Conservation (phyloP, 2,329 filamentous ascomycete genomes). For the Aotearoamyces nothofagi region DNA sequence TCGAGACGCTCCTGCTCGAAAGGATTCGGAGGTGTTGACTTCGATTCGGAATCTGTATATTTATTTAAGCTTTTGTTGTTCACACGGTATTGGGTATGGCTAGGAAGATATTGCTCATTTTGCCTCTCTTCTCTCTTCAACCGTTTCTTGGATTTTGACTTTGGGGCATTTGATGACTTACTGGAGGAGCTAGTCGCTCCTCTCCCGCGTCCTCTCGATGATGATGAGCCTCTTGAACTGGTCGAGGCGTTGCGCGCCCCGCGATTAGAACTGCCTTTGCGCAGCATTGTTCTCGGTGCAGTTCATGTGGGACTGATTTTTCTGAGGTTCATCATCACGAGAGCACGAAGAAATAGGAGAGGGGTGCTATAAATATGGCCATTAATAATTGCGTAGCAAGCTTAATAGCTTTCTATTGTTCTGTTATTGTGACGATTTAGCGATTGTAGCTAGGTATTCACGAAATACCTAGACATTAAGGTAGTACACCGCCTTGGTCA, state of each 20-base stretch:
- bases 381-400: no score
- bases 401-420: no score
- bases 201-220: slow-evolving; percentile 18
- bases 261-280: slow-evolving; percentile 13
- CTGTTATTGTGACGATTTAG: no score
- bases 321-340: neutral
- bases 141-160: slow-evolving; percentile 3
- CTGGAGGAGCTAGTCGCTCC: slow-evolving; percentile 18
- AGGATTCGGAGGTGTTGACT: slow-evolving; percentile 7
- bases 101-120: no score
- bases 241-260: slow-evolving; percentile 11
- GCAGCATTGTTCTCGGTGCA: slow-evolving; percentile 16
- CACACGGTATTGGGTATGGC: no score
- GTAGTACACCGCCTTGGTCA: no score
- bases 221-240: slow-evolving; percentile 14
- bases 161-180: slow-evolving; percentile 10
- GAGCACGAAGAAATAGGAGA: no score
- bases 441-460: no score
- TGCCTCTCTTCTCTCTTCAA: slow-evolving; percentile 6
- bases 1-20: slow-evolving; percentile 18
- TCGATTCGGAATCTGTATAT: slow-evolving; percentile 6
- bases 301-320: slow-evolving; percentile 11
- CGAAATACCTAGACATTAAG: no score
- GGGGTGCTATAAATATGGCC: no score
- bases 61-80: no score